Evolutionary conservation across 345 rosid species (phyloP), one percentile per base, ranked within the genome.

Genomic region (Dovyalis caffra): DNA sequence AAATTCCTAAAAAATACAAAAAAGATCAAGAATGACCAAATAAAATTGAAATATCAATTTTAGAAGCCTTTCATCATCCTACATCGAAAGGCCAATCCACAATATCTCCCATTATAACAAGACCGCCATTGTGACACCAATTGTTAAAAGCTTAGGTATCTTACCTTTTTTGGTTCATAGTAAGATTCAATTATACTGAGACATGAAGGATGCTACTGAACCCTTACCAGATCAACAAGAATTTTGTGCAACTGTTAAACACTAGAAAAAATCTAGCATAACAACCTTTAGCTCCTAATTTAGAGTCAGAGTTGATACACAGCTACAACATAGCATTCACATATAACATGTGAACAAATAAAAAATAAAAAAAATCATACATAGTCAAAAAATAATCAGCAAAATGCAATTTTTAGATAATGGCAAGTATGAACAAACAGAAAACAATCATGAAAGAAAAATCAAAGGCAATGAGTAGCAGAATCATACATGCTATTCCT

Each of bases 401-500:
- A 20, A n/a, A 10, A 69, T 31, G 53, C 32, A 49, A 70, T 33
- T 53, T 18, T 6, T 10, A 37, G 9, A 5, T 33, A 71, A 8
- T 14, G 7, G 26, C 28, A 28, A 53, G 35, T n/a, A 75, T 18
- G 34, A 18, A 51, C 58, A 49, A 21, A 25, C 29, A 53, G 5
- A 56, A n/a, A 23, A 23, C 60, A n/a, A 9, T 56, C 28, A 56
- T 9, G 5, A 23, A 51, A 69, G 37, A 63, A 45, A 28, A 51
- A 4, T 23, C 28, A 51, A 53, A 70, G 31, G 51, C 69, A 61
- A 40, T 25, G 53, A 33, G 68, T 18, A 64, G 74, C 37, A 76
- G 75, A 79, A 80, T 78, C 90, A 56, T 89, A 95, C 99, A 93
- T 89, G 98, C 85, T 92, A 79, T 93, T 93, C 79, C 98, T 87